Evolutionary conservation across 2,329 filamentous ascomycete genomes (phyloP).

Genomic region (Fusarium neocosmosporiellum): DNA sequence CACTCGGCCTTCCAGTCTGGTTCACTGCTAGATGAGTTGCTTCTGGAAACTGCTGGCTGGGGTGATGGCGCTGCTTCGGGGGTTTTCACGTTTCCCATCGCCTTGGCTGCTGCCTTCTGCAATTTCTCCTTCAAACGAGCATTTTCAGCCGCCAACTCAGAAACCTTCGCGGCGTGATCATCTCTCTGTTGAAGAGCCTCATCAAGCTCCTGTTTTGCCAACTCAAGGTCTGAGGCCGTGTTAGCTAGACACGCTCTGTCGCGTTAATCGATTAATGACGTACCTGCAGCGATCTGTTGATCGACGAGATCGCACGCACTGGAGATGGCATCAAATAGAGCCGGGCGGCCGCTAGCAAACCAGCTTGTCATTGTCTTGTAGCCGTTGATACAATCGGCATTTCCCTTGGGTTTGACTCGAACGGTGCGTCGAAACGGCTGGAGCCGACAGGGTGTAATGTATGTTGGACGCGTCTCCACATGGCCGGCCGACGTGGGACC

Average conservation of each 20-base stretch:
- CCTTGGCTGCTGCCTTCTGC: conserved; percentile 9
- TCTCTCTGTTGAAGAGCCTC: conserved; percentile 33
- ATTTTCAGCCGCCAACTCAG: conserved; percentile 35
- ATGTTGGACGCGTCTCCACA: conserved; percentile 42
- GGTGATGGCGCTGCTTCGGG: background rate
- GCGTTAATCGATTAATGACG: conserved; percentile 13
- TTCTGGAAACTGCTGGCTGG: background rate
- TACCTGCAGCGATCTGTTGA: conserved; percentile 52
- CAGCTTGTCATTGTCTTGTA: conserved; percentile 52
- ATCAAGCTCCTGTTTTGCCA: conserved; percentile 55
- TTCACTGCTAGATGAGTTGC: conserved; percentile 14
- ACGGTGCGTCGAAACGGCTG: conserved; percentile 4
- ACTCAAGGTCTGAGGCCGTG: conserved; percentile 47
- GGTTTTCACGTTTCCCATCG: background rate
- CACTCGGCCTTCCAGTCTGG: conserved; percentile 48
- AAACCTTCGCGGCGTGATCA: conserved; percentile 15
- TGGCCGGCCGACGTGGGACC: conserved; percentile 23
- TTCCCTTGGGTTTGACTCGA: conserved; percentile 10
- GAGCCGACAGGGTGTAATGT: conserved; percentile 21
- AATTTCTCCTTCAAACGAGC: conserved; percentile 30
- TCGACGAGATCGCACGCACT: conserved; percentile 55
- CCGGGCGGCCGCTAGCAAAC: conserved; percentile 53
- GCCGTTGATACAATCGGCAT: conserved; percentile 15
- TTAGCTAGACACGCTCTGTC: conserved; percentile 18
- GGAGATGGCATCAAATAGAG: conserved; percentile 54